phyloP scores from a whole-genome alignment of 2,329 filamentous ascomycete species.

The Setomelanomma holmii region DNA sequence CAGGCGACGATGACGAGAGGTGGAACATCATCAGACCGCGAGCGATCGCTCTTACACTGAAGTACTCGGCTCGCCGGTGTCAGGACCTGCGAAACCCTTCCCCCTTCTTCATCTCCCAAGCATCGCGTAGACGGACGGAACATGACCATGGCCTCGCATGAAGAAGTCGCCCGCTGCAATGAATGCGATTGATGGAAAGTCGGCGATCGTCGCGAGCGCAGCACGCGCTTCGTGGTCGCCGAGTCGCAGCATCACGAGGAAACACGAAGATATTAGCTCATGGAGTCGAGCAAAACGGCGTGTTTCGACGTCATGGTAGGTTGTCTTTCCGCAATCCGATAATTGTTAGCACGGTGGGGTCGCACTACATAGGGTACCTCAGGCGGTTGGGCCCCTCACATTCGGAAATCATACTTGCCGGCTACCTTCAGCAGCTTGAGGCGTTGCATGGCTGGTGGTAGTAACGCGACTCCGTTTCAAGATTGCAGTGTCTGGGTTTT shows the following conservation, averaged over 20 bases:
- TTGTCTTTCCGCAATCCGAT: background rate
- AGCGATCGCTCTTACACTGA: conserved; percentile 10
- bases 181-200: conserved; percentile 12
- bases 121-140: conserved; percentile 6
- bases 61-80: conserved; percentile 4
- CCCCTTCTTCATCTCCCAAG: conserved; percentile 6
- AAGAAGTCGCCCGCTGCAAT: background rate
- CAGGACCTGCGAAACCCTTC: conserved; percentile 9
- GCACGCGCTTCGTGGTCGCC: background rate
- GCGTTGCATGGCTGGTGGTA: background rate
- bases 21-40: conserved; percentile 22
- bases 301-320: background rate
- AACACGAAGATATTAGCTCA: no score
- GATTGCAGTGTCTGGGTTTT: background rate
- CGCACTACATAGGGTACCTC: no score
- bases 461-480: background rate
- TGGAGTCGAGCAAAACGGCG: background rate
- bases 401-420: background rate
- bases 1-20: conserved; percentile 23
- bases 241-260: conserved; percentile 15
- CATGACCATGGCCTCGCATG: conserved; percentile 1
- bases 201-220: background rate
- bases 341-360: background rate
- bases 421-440: background rate
- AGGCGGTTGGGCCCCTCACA: no score